These are phyloP conservation scores for Sophora flavescens DNA, from an alignment of 306 rosid genomes.

Conservation along the genomic window DNA sequence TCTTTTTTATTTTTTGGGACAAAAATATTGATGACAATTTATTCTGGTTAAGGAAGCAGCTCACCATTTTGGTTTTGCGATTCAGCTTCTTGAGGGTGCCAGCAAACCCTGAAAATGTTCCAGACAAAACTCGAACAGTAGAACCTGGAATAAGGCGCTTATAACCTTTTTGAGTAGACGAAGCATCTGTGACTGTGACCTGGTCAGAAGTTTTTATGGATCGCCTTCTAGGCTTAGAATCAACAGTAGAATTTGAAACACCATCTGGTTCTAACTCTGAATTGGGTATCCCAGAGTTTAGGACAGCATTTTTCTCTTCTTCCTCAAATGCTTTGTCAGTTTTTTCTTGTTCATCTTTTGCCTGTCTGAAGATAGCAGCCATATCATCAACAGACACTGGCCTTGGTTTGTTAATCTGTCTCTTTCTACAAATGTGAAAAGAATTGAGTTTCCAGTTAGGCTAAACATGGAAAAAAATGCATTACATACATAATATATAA, in stretches of 20 bases:
- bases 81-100: slow-evolving; percentile 86
- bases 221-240: slow-evolving; percentile 60
- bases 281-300: slow-evolving; percentile 41
- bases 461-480: slow-evolving; percentile 6
- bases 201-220: slow-evolving; percentile 54
- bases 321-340: slow-evolving; percentile 72
- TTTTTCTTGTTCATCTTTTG: slow-evolving; percentile 81
- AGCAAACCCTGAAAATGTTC: slow-evolving; percentile 74
- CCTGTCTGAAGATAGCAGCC: slow-evolving; percentile 75
- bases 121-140: slow-evolving; percentile 71
- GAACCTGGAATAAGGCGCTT: slow-evolving; percentile 65
- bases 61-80: slow-evolving; percentile 74
- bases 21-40: slow-evolving; percentile 10
- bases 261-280: slow-evolving; percentile 44
- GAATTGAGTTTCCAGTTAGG: slow-evolving; percentile 34
- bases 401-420: slow-evolving; percentile 80
- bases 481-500: background rate
- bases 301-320: slow-evolving; percentile 55
- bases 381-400: slow-evolving; percentile 75
- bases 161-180: slow-evolving; percentile 46
- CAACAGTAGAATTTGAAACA: slow-evolving; percentile 46
- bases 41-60: slow-evolving; percentile 40
- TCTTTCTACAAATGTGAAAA: slow-evolving; percentile 61
- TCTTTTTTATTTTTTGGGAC: background rate
- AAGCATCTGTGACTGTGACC: slow-evolving; percentile 33